Conservation (phyloP, 139 green algal species). For the Astrephomene gubernaculifera region DNA sequence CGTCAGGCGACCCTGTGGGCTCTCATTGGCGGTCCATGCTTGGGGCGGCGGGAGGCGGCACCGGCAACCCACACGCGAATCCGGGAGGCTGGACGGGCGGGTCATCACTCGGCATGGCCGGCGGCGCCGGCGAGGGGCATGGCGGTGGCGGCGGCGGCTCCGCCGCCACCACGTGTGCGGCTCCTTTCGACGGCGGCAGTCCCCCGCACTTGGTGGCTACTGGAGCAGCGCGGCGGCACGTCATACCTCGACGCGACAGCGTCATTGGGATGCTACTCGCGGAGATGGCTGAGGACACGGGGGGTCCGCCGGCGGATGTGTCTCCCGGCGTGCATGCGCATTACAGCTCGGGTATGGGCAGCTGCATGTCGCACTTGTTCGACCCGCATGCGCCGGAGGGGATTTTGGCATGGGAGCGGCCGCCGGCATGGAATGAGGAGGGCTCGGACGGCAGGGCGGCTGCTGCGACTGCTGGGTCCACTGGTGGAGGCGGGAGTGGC, state of each 20-base stretch:
- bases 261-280: conserved; percentile 1
- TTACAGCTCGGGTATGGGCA: background rate
- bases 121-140: background rate
- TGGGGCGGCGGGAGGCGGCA: background rate
- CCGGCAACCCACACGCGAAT: too few species aligned
- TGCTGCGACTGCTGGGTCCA: too few species aligned
- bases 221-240: background rate
- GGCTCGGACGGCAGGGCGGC: background rate
- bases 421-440: background rate
- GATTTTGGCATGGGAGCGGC: conserved; percentile 12
- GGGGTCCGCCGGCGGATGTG: background rate
- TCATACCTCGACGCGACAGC: background rate
- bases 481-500: too few species aligned
- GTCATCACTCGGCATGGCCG: too few species aligned
- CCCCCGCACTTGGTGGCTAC: background rate
- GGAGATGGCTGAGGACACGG: conserved; percentile 22
- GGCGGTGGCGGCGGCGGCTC: background rate
- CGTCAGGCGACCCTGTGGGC: background rate
- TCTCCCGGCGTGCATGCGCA: background rate
- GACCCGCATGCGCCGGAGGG: conserved; percentile 30
- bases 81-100: too few species aligned
- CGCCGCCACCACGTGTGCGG: too few species aligned
- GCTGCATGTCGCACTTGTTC: background rate
- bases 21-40: background rate
- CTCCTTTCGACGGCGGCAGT: too few species aligned